Percentiles rank a stretch among this genome's conserved stretches.
These are phyloP conservation scores for Boletellus sp. DNA, from an alignment of 1,284 basidiomycete genomes.

Conservation along the genomic window DNA sequence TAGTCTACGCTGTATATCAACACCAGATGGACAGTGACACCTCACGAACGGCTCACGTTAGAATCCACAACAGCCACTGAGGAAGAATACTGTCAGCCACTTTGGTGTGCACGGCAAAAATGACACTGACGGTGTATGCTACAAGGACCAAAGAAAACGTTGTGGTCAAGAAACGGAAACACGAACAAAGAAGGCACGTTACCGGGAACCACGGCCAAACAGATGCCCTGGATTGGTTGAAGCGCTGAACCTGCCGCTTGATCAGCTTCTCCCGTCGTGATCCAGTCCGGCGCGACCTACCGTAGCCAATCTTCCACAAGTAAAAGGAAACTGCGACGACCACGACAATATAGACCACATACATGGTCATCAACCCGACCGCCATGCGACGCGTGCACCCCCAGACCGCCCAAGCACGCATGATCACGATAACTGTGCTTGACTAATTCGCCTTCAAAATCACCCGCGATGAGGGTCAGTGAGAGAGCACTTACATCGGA, in stretches of 20 bases:
- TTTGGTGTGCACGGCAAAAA: not conserved
- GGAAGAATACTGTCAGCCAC: not conserved
- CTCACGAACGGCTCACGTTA: conserved; percentile 1
- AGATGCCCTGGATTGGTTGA: conserved; percentile 1
- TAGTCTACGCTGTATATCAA: conserved; percentile 4
- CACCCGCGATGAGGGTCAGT: not conserved
- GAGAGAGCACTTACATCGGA: conserved; percentile 10
- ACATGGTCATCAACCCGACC: conserved; percentile 1
- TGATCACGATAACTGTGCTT: conserved; percentile 13
- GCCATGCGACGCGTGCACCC: conserved; percentile 6
- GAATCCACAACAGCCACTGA: conserved; percentile 11
- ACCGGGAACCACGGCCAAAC: conserved; percentile 4
- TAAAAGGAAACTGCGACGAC: conserved; percentile 3
- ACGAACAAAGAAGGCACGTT: not conserved
- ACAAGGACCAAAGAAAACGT: not conserved
- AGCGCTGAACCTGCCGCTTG: not conserved
- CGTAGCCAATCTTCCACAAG: conserved; percentile 1
- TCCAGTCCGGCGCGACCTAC: not conserved
- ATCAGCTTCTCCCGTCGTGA: not conserved
- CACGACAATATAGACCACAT: conserved; percentile 2
- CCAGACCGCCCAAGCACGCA: conserved; percentile 16
- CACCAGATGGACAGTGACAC: not conserved
- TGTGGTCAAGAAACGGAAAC: not conserved
- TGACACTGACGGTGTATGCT: conserved; percentile 4
- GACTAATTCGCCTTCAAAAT: not conserved